These are phyloP conservation scores for Malassezia arunalokei DNA, from an alignment of 1,284 basidiomycete species.

Conservation along the genomic window DNA sequence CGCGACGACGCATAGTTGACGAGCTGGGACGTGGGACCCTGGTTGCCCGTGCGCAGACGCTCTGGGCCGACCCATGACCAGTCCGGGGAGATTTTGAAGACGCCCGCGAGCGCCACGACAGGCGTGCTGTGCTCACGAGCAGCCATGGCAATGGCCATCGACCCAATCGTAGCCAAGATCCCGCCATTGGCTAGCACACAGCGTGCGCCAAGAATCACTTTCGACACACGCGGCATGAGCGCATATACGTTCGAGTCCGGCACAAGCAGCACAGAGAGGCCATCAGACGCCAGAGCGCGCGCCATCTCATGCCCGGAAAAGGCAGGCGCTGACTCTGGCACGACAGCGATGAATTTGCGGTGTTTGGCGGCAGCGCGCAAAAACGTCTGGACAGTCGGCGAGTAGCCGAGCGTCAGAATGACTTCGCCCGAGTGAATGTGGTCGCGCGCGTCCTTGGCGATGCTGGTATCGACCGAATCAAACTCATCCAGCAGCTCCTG, in stretches of 20 bases:
- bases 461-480: slow-evolving; percentile 86
- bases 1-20: slow-evolving; percentile 21
- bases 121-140: slow-evolving; percentile 86
- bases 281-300: slow-evolving; percentile 56
- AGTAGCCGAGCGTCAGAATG: slow-evolving; percentile 81
- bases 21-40: slow-evolving; percentile 62
- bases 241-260: slow-evolving; percentile 90
- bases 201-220: slow-evolving; percentile 84
- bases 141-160: slow-evolving; percentile 69
- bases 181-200: slow-evolving; percentile 90
- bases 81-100: slow-evolving; percentile 86
- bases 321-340: slow-evolving; percentile 85
- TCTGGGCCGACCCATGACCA: slow-evolving; percentile 59
- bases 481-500: slow-evolving; percentile 78
- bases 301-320: slow-evolving; percentile 76
- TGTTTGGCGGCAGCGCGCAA: slow-evolving; percentile 77
- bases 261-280: slow-evolving; percentile 84
- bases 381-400: slow-evolving; percentile 85
- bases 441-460: slow-evolving; percentile 84
- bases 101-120: slow-evolving; percentile 82
- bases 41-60: slow-evolving; percentile 8
- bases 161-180: slow-evolving; percentile 75
- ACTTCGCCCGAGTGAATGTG: slow-evolving; percentile 97
- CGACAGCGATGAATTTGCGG: slow-evolving; percentile 88
- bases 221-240: slow-evolving; percentile 91